Base-by-base conservation (phyloP, 164 flowering plant genomes). In the Chimonanthus praecox region DNA sequence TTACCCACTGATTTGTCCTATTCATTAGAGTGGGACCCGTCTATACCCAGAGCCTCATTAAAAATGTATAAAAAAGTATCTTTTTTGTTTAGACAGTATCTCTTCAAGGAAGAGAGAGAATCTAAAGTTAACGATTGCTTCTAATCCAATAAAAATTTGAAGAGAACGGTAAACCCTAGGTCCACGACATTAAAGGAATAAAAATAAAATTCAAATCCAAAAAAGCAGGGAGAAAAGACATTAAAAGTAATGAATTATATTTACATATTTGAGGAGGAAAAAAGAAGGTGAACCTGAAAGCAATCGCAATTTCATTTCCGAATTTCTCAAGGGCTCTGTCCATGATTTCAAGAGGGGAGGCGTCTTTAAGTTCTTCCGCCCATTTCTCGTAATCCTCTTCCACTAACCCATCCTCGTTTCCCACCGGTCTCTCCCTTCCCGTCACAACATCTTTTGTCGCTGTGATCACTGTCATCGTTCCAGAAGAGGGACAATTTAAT, bases 281-380 rank as follows among this genome's bases (percentile, higher is more conserved):
- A 5, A 45, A 16, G 33, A 62, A 64, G 16, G 9, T 16, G 4
- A 49, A 94, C 98, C 98, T 92, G 85, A 94, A 94, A 47, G 98
- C 98, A 78, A 94, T 94, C 5, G 97, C 97, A 54, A 94, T 90
- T 64, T 91, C 97, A 70, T 85, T 72, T 21, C 97, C 98, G 75
- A 91, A 93, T 71, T 76, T 84, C 75, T 80, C 88, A 4, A 91
- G 93, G 44, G 97, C 97, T 62, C 75, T 88, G 71, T 91, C 97
- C 86, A 92, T 92, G 45, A 92, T 90, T 73, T 87, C 89, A 60
- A 94, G 89, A n/a, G 99, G 97, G 4, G 99, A 92, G 58, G 97
- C 95, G 62, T 83, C 82, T 33, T 83, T 83, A 15, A 92, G 88
- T 20, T 84, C 88, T 71, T 76, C 82, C 6, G 92, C 91, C 79